phyloP scores from a whole-genome alignment of 176 grass and related monocot genomes.

The Poa annua region DNA sequence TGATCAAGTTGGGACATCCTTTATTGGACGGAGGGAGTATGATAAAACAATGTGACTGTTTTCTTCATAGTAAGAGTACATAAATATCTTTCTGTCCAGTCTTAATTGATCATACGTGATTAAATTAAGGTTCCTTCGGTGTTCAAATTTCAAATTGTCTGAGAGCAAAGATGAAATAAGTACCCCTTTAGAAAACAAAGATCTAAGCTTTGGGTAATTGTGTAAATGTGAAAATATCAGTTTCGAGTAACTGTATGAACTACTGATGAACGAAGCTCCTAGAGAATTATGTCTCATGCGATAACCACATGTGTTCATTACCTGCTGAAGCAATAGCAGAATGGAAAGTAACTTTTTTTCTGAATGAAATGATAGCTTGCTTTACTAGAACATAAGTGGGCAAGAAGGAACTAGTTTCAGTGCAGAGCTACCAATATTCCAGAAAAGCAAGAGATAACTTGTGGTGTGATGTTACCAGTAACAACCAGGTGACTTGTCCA shows the following conservation, averaged over 20 bases:
- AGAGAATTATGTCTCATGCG: conserved; percentile 4
- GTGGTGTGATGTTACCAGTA: conserved; percentile 65
- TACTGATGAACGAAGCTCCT: conserved; percentile 14
- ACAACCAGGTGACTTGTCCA: conserved; percentile 52
- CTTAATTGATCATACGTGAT: neutral
- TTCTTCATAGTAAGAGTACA: neutral
- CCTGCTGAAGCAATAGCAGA: conserved; percentile 20
- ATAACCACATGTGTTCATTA: conserved; percentile 14
- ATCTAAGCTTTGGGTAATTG: conserved; percentile 1
- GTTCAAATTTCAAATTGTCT: neutral
- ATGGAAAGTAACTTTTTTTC: conserved; percentile 16
- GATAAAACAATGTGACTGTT: neutral
- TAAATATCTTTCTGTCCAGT: neutral
- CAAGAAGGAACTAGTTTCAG: conserved; percentile 42
- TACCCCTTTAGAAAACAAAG: neutral
- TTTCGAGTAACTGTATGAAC: conserved; percentile 7
- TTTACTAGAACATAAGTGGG: conserved; percentile 37
- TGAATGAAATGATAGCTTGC: conserved; percentile 2
- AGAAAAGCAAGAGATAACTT: conserved; percentile 61
- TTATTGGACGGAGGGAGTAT: too few relatives aligned
- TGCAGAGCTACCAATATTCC: conserved; percentile 47
- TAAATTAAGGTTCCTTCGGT: neutral
- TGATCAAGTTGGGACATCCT: too few relatives aligned
- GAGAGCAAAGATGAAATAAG: neutral
- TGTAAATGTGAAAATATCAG: neutral